Base-by-base conservation (phyloP, 441 rosid species). In the Erodium trifolium region DNA sequence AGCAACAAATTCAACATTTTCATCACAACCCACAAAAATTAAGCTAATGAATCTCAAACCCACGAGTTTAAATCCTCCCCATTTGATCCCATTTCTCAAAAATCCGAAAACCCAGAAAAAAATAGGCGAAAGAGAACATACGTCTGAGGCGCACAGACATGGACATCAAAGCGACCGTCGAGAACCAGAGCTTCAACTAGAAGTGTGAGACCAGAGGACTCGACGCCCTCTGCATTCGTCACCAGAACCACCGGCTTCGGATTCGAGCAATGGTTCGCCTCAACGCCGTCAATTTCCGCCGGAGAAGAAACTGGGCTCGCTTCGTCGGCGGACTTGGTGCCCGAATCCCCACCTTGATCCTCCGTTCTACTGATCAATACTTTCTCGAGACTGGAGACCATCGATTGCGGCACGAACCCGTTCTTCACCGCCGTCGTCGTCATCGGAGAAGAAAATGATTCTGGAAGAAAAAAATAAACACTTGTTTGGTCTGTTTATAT, bases 121-220 rank as follows among this genome's bases (percentile, higher is more conserved):
- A 53, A 11, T 13, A 19, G 1, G 16, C 39, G 27, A 62, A 47
- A 5, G 8, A 35, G 63, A 49, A 73, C 82, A 60, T 66, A 81
- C 80, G 75, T 76, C 64, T 81, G 84, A 59, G 84, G 84, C 65
- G 76, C 80, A 75, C 82, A 76, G 74, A 78, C 80, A 45, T 78
- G 66, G 57, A 77, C 76, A 65, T 70, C 68, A 63, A 72, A 79
- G 65, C 66, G 79, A 66, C 73, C 66, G 34, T 77, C 79, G 2
- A 71, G 73, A 35, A 77, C 72, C 57, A 78, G 74, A 41, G 80
- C 82, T 67, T 81, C 74, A 37, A 77, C 79, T 68, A 81, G 80
- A 65, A 29, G 73, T 34, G 72, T 64, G 77, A 81, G 82, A 13
- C 84, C 84, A 41, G 79, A 68, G 66, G 80, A 81, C 16, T 78